Evolutionary conservation across 495 filamentous ascomycete species (phyloP).

Genomic region (Jackrogersella multiformis): DNA sequence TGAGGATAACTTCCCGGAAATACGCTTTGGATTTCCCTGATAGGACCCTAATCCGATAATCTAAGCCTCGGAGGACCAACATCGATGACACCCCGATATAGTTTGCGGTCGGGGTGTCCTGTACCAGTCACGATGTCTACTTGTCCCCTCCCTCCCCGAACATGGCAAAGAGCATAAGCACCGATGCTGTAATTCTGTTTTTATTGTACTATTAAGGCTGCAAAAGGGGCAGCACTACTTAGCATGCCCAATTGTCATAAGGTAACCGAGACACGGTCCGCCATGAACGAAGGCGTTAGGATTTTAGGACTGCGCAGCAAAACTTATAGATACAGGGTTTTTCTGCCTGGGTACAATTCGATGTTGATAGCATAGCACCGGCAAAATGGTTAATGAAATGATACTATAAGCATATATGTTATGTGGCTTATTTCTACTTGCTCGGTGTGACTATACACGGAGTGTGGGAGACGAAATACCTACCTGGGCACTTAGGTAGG

Average conservation of each 20-base stretch:
- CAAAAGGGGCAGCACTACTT: neutral
- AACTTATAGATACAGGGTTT: conserved; percentile 3
- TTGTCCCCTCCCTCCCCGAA: neutral
- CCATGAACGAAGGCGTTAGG: conserved; percentile 19
- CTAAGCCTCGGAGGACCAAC: neutral
- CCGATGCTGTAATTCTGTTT: neutral
- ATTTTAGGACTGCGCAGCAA: conserved; percentile 1
- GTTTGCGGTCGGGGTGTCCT: neutral
- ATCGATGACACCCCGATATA: neutral
- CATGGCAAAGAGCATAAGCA: neutral
- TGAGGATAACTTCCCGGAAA: conserved; percentile 27
- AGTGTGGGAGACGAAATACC: neutral
- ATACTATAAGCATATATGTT: conserved; percentile 13
- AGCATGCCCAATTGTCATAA: neutral
- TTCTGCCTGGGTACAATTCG: conserved; percentile 14
- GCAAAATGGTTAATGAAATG: conserved; percentile 24
- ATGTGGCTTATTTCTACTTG: neutral
- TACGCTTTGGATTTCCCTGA: neutral
- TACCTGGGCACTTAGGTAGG: neutral
- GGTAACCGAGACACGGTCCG: conserved; percentile 2
- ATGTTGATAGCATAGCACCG: conserved; percentile 17
- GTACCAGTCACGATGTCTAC: neutral
- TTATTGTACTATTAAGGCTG: conserved; percentile 22
- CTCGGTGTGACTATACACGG: neutral
- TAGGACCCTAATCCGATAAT: neutral